A percentile compares a stretch with the other conserved stretches of the same genome.
Conservation (phyloP, 352 stramenopile genomes). For the Globisporangium heterothallicum region DNA sequence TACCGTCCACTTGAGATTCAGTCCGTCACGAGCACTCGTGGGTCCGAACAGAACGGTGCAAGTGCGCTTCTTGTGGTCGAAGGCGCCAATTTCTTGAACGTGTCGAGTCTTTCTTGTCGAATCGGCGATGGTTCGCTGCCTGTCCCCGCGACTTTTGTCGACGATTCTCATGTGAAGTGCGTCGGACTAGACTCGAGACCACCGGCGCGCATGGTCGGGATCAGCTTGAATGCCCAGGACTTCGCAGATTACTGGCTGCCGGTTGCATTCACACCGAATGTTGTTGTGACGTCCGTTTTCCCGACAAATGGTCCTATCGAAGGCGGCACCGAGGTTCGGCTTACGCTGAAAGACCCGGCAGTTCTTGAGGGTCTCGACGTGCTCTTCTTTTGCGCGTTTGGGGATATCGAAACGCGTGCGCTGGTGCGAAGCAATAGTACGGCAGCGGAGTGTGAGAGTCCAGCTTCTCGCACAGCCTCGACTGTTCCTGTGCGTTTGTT, state of each 20-base stretch:
- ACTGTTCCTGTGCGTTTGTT: slow-evolving; percentile 20
- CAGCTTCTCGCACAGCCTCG: slow-evolving; percentile 1
- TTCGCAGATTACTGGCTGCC: slow-evolving; percentile 17
- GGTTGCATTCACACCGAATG: slow-evolving; percentile 13
- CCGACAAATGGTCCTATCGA: slow-evolving; percentile 21
- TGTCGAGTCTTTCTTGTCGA: slow-evolving; percentile 20
- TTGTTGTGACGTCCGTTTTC: slow-evolving; percentile 20
- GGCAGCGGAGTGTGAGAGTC: slow-evolving; percentile 18
- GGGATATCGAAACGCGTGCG: slow-evolving; percentile 17
- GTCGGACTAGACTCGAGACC: not conserved
- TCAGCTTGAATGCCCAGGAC: slow-evolving; percentile 39
- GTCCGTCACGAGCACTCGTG: slow-evolving; percentile 13
- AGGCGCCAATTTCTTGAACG: slow-evolving; percentile 29
- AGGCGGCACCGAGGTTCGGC: slow-evolving; percentile 26
- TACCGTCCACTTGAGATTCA: slow-evolving; percentile 16
- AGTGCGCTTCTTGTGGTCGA: slow-evolving; percentile 17
- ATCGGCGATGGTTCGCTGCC: slow-evolving; percentile 9
- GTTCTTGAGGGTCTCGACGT: slow-evolving; percentile 5
- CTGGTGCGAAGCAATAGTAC: slow-evolving; percentile 10
- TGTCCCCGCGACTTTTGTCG: slow-evolving; percentile 11
- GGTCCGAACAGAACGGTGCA: slow-evolving; percentile 15
- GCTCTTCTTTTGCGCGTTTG: slow-evolving; percentile 33
- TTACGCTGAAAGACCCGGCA: slow-evolving; percentile 15
- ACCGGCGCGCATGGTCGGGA: slow-evolving; percentile 9
- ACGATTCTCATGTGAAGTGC: slow-evolving; percentile 13